These are phyloP conservation scores for Pelargonium nanum DNA, from an alignment of 345 rosid species.

Conservation along the genomic window DNA sequence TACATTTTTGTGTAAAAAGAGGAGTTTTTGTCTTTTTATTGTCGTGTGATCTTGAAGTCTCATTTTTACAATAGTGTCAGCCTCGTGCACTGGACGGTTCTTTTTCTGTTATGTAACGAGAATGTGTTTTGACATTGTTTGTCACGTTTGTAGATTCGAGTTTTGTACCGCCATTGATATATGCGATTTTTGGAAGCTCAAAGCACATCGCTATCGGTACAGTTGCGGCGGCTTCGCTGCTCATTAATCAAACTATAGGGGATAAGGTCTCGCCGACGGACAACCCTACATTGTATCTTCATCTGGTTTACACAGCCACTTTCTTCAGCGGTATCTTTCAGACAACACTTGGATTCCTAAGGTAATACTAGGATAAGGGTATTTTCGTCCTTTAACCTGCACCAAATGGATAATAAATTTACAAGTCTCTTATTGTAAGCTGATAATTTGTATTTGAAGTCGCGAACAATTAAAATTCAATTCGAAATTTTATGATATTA, in stretches of 20 bases:
- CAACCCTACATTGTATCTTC: slow-evolving; percentile 51
- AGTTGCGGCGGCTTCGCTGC: slow-evolving; percentile 72
- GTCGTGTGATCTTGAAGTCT: too few relatives aligned
- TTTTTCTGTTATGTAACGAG: neutral
- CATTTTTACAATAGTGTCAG: too few relatives aligned
- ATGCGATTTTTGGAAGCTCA: slow-evolving; percentile 77
- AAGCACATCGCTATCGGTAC: slow-evolving; percentile 78
- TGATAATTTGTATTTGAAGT: too few relatives aligned
- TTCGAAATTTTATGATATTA: too few relatives aligned
- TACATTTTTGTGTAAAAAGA: too few relatives aligned
- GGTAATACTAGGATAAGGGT: slow-evolving; percentile 21
- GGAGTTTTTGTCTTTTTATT: too few relatives aligned
- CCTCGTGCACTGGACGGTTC: neutral
- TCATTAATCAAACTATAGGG: slow-evolving; percentile 39
- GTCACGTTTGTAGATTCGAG: slow-evolving; percentile 65
- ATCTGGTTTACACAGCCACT: slow-evolving; percentile 61
- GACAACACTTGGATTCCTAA: slow-evolving; percentile 43
- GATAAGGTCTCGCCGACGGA: slow-evolving; percentile 24
- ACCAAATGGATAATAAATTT: too few relatives aligned
- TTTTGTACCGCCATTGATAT: slow-evolving; percentile 71
- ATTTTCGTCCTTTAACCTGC: neutral
- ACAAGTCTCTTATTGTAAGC: too few relatives aligned
- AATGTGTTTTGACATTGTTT: too few relatives aligned
- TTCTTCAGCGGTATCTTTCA: slow-evolving; percentile 73
- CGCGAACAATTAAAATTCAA: too few relatives aligned